These are phyloP conservation scores for Amanita inopinata DNA, from an alignment of 768 basidiomycete genomes.

Conservation along the genomic window DNA sequence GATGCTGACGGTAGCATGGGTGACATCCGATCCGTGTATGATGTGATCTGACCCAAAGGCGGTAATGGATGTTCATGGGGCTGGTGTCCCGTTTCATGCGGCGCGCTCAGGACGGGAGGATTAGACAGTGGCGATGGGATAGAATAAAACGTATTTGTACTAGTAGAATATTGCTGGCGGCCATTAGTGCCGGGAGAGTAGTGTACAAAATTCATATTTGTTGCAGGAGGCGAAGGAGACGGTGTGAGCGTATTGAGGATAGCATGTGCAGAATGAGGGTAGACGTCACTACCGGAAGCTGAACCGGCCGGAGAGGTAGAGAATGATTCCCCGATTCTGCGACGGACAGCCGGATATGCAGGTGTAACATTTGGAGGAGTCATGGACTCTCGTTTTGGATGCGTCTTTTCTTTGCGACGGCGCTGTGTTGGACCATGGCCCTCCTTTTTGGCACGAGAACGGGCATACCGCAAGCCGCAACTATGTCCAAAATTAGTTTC, in stretches of 20 bases:
- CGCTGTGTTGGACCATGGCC: slow-evolving; percentile 48
- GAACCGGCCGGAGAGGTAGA: slow-evolving; percentile 41
- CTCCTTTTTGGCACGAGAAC: slow-evolving; percentile 83
- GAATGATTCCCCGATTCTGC: slow-evolving; percentile 36
- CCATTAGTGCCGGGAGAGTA: slow-evolving; percentile 34
- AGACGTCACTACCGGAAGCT: slow-evolving; percentile 49
- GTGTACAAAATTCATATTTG: slow-evolving; percentile 46
- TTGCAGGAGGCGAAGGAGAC: slow-evolving; percentile 61
- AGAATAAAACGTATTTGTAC: slow-evolving; percentile 31
- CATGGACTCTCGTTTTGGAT: slow-evolving; percentile 32
- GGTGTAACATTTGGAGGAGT: slow-evolving; percentile 26
- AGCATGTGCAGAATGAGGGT: slow-evolving; percentile 35
- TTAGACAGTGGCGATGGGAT: slow-evolving; percentile 44
- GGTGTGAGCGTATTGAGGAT: slow-evolving; percentile 32
- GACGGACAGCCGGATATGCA: slow-evolving; percentile 36
- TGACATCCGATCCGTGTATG: slow-evolving; percentile 27
- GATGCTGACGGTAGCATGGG: slow-evolving; percentile 29
- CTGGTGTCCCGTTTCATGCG: slow-evolving; percentile 15
- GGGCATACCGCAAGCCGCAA: slow-evolving; percentile 79
- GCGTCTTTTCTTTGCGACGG: slow-evolving; percentile 54
- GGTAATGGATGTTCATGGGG: slow-evolving; percentile 23
- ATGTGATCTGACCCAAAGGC: slow-evolving; percentile 26
- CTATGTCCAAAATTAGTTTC: slow-evolving; percentile 23
- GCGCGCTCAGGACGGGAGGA: slow-evolving; percentile 25
- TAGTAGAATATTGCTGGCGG: slow-evolving; percentile 25